These are phyloP conservation scores for Paecilomyces fulvus DNA, from an alignment of 2,329 filamentous ascomycete genomes.

Conservation along the genomic window DNA sequence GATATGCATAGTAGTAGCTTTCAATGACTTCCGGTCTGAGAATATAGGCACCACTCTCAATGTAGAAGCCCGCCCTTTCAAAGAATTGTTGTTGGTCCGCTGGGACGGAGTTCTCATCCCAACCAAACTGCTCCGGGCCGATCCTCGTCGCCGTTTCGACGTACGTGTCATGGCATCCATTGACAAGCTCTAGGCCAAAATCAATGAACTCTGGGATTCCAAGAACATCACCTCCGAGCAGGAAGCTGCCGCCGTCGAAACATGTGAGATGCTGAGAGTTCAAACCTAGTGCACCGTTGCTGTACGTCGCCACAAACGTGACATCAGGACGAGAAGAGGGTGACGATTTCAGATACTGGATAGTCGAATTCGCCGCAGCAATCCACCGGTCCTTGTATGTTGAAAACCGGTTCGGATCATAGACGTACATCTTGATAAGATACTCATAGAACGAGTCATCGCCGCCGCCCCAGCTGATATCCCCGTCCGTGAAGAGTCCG, in stretches of 20 bases:
- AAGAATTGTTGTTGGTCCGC: slow-evolving; percentile 52
- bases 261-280: slow-evolving; percentile 55
- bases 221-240: slow-evolving; percentile 68
- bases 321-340: slow-evolving; percentile 59
- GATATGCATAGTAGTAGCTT: slow-evolving; percentile 79
- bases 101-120: slow-evolving; percentile 47
- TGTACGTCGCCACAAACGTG: slow-evolving; percentile 49
- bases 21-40: slow-evolving; percentile 77
- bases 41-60: slow-evolving; percentile 52
- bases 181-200: slow-evolving; percentile 64
- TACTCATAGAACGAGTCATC: slow-evolving; percentile 83
- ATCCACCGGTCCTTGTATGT: slow-evolving; percentile 68
- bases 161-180: slow-evolving; percentile 69
- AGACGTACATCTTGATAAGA: slow-evolving; percentile 83
- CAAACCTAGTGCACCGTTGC: slow-evolving; percentile 26
- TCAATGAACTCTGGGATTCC: slow-evolving; percentile 57
- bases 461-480: slow-evolving; percentile 69
- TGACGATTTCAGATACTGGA: slow-evolving; percentile 60
- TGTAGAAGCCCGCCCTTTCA: slow-evolving; percentile 61
- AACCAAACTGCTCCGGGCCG: slow-evolving; percentile 64
- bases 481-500: slow-evolving; percentile 58
- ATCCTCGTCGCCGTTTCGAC: slow-evolving; percentile 59
- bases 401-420: slow-evolving; percentile 57
- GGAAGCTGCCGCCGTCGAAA: slow-evolving; percentile 78
- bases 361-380: slow-evolving; percentile 65